Evolutionary conservation across 129 eudicot species (phyloP).

Genomic region (Oenanthe sinensis): DNA sequence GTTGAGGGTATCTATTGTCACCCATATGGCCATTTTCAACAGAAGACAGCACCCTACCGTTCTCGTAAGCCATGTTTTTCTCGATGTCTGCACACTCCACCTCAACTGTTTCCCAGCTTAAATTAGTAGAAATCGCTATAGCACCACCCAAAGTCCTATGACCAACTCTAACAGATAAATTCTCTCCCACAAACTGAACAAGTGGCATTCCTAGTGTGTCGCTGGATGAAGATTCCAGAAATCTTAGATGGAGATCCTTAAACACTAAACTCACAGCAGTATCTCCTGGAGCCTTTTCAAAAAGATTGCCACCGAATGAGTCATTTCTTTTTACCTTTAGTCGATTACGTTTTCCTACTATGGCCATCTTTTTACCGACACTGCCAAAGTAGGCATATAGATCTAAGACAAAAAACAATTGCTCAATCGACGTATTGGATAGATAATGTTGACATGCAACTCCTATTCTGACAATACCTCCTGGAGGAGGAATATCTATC

Average conservation of each 20-base stretch:
- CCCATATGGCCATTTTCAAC: slow-evolving; percentile 20
- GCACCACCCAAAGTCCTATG: slow-evolving; percentile 97
- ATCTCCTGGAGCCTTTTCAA: slow-evolving; percentile 86
- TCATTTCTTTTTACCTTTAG: slow-evolving; percentile 28
- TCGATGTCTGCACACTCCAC: slow-evolving; percentile 71
- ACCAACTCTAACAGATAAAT: slow-evolving; percentile 54
- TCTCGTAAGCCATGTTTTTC: slow-evolving; percentile 23
- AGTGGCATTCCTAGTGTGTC: slow-evolving; percentile 55
- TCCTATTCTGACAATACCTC: slow-evolving; percentile 87
- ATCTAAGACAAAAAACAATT: slow-evolving; percentile 78
- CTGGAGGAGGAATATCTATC: slow-evolving; percentile 75
- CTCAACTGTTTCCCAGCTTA: slow-evolving; percentile 74
- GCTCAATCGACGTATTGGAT: slow-evolving; percentile 92
- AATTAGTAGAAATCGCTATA: slow-evolving; percentile 66
- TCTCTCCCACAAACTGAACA: slow-evolving; percentile 77
- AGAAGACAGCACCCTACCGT: slow-evolving; percentile 19
- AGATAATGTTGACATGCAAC: slow-evolving; percentile 69
- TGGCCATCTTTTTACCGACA: slow-evolving; percentile 64
- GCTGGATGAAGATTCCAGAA: slow-evolving; percentile 56
- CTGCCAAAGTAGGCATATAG: slow-evolving; percentile 69
- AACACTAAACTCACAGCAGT: slow-evolving; percentile 67
- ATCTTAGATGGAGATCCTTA: slow-evolving; percentile 58
- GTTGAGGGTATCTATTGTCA: slow-evolving; percentile 40
- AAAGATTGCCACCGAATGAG: slow-evolving; percentile 33
- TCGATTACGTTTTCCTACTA: slow-evolving; percentile 37